Conservation (phyloP, 108 stramenopile species). For the Hondaea fermentalgiana region DNA sequence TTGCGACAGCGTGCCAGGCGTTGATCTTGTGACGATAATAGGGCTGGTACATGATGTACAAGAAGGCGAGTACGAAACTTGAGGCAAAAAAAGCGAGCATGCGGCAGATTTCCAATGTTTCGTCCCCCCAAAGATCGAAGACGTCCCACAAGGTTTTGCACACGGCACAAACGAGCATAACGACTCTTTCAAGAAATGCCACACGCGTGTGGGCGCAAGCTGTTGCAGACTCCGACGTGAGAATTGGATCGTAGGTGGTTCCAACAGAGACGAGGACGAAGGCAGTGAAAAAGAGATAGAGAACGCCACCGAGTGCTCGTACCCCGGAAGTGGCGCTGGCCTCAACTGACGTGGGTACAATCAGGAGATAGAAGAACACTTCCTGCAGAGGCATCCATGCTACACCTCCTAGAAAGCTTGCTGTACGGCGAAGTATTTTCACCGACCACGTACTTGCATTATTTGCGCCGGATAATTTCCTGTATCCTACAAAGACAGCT, state of each 20-base stretch:
- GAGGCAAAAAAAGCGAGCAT: background rate
- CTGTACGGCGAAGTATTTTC: background rate
- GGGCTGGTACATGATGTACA: background rate
- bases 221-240: background rate
- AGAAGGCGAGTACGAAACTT: background rate
- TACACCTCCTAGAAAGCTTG: background rate
- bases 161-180: background rate
- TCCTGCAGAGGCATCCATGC: background rate
- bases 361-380: background rate
- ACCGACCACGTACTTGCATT: background rate
- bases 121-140: background rate
- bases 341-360: background rate
- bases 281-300: background rate
- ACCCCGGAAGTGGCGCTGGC: background rate
- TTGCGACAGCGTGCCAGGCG: background rate
- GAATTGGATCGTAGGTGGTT: background rate
- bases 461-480: background rate
- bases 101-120: background rate
- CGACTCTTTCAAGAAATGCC: background rate
- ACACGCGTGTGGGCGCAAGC: background rate
- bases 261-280: background rate
- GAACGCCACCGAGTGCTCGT: background rate
- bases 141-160: background rate
- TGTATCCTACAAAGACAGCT: background rate
- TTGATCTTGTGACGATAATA: background rate